Percentiles rank a stretch among this genome's conserved stretches.
Evolutionary conservation across 768 basidiomycete species (phyloP).

Genomic region (Podaxis carcinomalis): DNA sequence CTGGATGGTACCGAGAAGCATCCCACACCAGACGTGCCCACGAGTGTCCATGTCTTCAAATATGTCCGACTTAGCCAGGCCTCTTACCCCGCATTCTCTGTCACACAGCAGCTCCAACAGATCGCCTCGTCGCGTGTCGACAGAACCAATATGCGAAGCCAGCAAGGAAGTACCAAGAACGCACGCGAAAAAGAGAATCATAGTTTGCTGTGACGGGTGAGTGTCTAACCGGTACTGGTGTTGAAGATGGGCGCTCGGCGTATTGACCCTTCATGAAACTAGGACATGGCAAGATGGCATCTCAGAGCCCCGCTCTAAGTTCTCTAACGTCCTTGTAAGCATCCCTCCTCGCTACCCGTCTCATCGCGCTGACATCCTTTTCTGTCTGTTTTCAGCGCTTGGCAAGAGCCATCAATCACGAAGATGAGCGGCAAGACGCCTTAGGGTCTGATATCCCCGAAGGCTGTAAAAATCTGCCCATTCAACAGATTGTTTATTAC

Average conservation of each 20-base stretch:
- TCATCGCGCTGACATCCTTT: neutral
- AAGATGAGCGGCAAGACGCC: conserved; percentile 37
- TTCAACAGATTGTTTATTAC: conserved; percentile 62
- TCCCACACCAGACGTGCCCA: neutral
- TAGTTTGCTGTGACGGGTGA: conserved; percentile 76
- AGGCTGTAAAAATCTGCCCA: conserved; percentile 18
- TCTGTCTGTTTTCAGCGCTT: conserved; percentile 36
- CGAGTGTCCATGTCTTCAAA: neutral
- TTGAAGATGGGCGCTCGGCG: neutral
- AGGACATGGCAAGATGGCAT: conserved; percentile 77
- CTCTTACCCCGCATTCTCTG: neutral
- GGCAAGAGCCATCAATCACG: conserved; percentile 45
- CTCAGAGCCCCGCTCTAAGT: conserved; percentile 37
- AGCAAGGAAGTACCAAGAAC: conserved; percentile 14
- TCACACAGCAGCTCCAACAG: conserved; percentile 19
- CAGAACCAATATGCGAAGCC: conserved; percentile 24
- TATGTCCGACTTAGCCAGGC: neutral
- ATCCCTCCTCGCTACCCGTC: neutral
- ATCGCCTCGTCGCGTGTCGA: conserved; percentile 28
- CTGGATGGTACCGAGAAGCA: neutral
- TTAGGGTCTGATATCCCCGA: neutral
- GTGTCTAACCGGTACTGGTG: conserved; percentile 14
- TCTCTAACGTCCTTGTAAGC: conserved; percentile 55
- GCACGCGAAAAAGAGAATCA: conserved; percentile 49
- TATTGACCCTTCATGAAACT: neutral